Evolutionary conservation across 2,329 filamentous ascomycete genomes (phyloP).

Genomic region (Rhinocladiella similis): DNA sequence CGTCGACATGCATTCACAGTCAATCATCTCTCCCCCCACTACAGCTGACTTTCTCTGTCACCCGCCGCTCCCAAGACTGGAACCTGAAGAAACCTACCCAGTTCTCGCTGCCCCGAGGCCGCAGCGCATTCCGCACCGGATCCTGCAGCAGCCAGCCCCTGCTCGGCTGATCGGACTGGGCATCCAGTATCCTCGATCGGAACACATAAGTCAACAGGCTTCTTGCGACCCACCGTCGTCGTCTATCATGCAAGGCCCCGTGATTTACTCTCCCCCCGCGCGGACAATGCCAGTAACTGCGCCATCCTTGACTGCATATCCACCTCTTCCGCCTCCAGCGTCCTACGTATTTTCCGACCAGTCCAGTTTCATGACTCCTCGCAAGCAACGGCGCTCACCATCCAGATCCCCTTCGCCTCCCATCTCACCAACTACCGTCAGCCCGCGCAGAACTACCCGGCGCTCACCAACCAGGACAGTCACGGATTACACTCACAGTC

Average conservation of each 20-base stretch:
- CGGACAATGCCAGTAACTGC: background rate
- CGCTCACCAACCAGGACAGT: slow-evolving; percentile 30
- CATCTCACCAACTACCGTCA: slow-evolving; percentile 38
- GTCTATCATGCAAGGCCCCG: background rate
- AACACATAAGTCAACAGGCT: slow-evolving; percentile 40
- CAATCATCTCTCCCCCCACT: slow-evolving; percentile 43
- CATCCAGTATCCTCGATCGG: slow-evolving; percentile 25
- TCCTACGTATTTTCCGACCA: slow-evolving; percentile 41
- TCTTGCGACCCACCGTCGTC: slow-evolving; percentile 26
- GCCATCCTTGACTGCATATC: slow-evolving; percentile 39
- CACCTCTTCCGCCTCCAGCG: slow-evolving; percentile 36
- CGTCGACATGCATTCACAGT: slow-evolving; percentile 29
- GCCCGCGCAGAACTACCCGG: slow-evolving; percentile 32
- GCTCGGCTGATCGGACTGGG: slow-evolving; percentile 11
- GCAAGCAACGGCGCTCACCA: slow-evolving; percentile 27
- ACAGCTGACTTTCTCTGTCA: slow-evolving; percentile 25
- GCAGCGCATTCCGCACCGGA: slow-evolving; percentile 20
- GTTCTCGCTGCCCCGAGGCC: slow-evolving; percentile 24
- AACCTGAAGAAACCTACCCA: slow-evolving; percentile 24
- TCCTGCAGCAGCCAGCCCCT: slow-evolving; percentile 18
- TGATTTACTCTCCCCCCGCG: slow-evolving; percentile 19
- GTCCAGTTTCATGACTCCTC: slow-evolving; percentile 34
- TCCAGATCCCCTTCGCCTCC: slow-evolving; percentile 39
- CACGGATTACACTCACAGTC: slow-evolving; percentile 34
- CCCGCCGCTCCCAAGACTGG: slow-evolving; percentile 36